A percentile compares a stretch with the other conserved stretches of the same genome.
These are phyloP conservation scores for Mantamonas sphyraenae DNA, from an alignment of 78 protist genomes.

Conservation along the genomic window DNA sequence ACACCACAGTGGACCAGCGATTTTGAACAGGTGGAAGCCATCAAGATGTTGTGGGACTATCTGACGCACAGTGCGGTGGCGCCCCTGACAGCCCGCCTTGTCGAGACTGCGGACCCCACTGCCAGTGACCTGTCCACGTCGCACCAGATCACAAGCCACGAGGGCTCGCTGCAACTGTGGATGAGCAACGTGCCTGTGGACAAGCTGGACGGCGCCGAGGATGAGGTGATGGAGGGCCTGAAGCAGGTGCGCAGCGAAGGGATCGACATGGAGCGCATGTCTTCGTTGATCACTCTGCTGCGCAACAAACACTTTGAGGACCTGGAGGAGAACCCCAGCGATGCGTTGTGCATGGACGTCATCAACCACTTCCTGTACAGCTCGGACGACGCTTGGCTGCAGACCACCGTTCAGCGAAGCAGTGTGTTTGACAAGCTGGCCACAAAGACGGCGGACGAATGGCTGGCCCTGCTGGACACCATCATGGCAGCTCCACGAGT, in stretches of 20 bases:
- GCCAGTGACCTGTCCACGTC: neutral
- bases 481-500: neutral
- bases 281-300: neutral
- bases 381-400: neutral
- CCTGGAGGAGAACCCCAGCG: slow-evolving; percentile 5
- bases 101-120: slow-evolving; percentile 21
- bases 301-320: neutral
- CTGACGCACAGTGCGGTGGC: slow-evolving; percentile 35
- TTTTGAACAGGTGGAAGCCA: neutral
- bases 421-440: neutral
- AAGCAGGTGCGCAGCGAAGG: neutral
- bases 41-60: slow-evolving; percentile 18
- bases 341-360: neutral
- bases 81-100: slow-evolving; percentile 13
- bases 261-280: slow-evolving; percentile 32
- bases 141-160: neutral
- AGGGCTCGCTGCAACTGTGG: neutral
- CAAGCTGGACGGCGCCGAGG: neutral
- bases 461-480: slow-evolving; percentile 15
- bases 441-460: neutral
- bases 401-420: too few relatives aligned
- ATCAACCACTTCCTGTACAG: slow-evolving; percentile 3
- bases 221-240: neutral
- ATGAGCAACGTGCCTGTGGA: neutral
- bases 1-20: neutral